Evolutionary conservation across 805 yeast species (phyloP), one percentile per base, ranked within the genome.

Genomic region (Groenewaldozyma salmanticensis): DNA sequence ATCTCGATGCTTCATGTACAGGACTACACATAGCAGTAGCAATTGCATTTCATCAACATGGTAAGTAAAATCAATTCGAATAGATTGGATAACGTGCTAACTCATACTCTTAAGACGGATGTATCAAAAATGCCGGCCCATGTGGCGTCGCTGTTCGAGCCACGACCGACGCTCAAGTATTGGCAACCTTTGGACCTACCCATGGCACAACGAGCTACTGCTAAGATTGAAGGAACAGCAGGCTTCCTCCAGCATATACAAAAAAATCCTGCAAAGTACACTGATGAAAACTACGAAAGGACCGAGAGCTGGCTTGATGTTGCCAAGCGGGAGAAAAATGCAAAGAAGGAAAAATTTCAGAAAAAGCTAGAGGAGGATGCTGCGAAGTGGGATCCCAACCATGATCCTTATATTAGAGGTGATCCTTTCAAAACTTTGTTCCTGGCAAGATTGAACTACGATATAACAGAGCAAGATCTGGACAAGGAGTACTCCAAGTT

Each of bases 351-450:
- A 32, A 59, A 58, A 33, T 45, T 52, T 32, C 54, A 49, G 33
- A 56, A 52, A 35, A 49, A 55, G 21, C 47, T 75, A 21, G 62
- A 68, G 24, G 52, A 60, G 6, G 66, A 61, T 17, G 47, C 64
- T 11, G 42, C 52, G 2, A 45, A 55, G 2, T 65, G 83, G 82
- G 60, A 75, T 39, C 86, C 88, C 0, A 55, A 59, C 3, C 52
- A 56, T 1, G 88, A 81, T 51, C 71, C 75, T 1, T 70, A 77
- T 33, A 64, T 77, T 11, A 58, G 62, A 16, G 81, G 81, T 1
- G 94, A 86, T 54, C 94, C 96, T 1, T 77, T 71, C 53, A 66
- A 68, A 44, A 90, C 96, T 0, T 67, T 90, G 2, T 86, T 92
- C 56, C 70, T 90, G 4, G 80, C 81, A 0, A 65, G 96, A 40